Base-by-base conservation (phyloP, 352 stramenopile genomes). In the Thraustotheca clavata region DNA sequence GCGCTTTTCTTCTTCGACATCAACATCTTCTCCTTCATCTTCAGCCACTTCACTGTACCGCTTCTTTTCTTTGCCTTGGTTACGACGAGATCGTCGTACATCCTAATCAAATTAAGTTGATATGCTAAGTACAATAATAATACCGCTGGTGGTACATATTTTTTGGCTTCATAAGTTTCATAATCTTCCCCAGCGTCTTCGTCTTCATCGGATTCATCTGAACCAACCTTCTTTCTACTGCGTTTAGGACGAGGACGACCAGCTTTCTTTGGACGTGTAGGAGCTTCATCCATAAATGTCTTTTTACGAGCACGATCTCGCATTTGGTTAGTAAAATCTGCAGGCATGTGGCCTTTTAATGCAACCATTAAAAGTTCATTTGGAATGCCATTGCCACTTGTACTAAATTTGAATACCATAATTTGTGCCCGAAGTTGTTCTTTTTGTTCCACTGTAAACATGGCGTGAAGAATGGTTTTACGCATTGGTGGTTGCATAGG, bases 371-470 rank as follows among this genome's bases (percentile, higher is more conserved):
- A 62, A 62, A 91, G 74, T 22, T 93, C 82, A 29, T 84, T 87
- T 29, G 84, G 78, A 49, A 94, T 94, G 1, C 75, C 79, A 18
- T 78, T 80, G 16, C 82, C 85, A 4, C 79, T 91, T 4, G 83
- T 88, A 20, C 82, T 89, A 68, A 89, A 94, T 59, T 95, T 95
- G 71, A 95, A 95, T 54, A 92, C 83, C 84, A 95, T 94, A 68
- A 95, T 95, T 61, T 95, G 86, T 34, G 86, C 83, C 54, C 86
- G 81, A 12, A 95, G 59, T 32, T 95, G 86, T 50, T 95, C 86
- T 62, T 95, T 95, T 55, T 94, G 86, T 59, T 94, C 86, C 20
- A 73, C 72, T 11, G 82, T 80, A 54, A 93, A 94, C 4, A 72
- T 79, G 29, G 80, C 81, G 52, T 83, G 81, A 22, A 85, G 52